A percentile compares a stretch with the other conserved stretches of the same genome.
phyloP scores from a whole-genome alignment of 495 filamentous ascomycete genomes.

The Aspergillus mulundensis region DNA sequence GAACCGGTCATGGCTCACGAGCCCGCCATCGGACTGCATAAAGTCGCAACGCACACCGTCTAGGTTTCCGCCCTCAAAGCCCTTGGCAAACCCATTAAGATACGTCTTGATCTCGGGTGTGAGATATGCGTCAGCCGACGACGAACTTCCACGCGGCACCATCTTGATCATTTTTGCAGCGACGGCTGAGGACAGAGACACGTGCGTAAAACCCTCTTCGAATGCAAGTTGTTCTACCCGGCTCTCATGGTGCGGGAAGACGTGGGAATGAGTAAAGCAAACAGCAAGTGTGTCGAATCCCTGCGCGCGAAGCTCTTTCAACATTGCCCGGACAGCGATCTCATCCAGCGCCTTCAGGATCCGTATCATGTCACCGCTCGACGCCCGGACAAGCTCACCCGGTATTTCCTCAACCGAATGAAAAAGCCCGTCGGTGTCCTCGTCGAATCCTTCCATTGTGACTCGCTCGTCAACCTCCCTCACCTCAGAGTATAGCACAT shows the following conservation, averaged over 20 bases:
- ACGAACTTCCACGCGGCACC: slow-evolving; percentile 70
- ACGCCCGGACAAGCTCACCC: slow-evolving; percentile 21
- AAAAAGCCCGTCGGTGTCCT: slow-evolving; percentile 17
- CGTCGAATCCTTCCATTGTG: slow-evolving; percentile 58
- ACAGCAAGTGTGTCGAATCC: slow-evolving; percentile 40
- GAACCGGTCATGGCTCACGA: slow-evolving; percentile 42
- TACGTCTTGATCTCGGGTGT: slow-evolving; percentile 90
- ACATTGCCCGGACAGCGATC: slow-evolving; percentile 19
- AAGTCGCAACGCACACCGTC: slow-evolving; percentile 34
- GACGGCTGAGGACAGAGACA: slow-evolving; percentile 42
- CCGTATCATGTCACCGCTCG: slow-evolving; percentile 39
- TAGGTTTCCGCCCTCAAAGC: slow-evolving; percentile 39
- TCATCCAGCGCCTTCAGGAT: slow-evolving; percentile 28
- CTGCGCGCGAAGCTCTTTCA: slow-evolving; percentile 27
- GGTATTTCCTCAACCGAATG: slow-evolving; percentile 45
- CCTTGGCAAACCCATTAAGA: slow-evolving; percentile 67
- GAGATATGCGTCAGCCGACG: slow-evolving; percentile 86
- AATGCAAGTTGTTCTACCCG: slow-evolving; percentile 35
- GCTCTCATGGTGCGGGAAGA: slow-evolving; percentile 42
- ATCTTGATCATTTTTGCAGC: slow-evolving; percentile 73
- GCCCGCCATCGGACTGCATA: slow-evolving; percentile 44
- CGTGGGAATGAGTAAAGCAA: slow-evolving; percentile 42
- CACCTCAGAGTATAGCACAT: slow-evolving; percentile 63
- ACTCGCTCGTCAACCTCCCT: slow-evolving; percentile 73
- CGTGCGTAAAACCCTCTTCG: slow-evolving; percentile 32